Evolutionary conservation across 257 asterid species (phyloP).

Genomic region (Primulina huaijiensis): DNA sequence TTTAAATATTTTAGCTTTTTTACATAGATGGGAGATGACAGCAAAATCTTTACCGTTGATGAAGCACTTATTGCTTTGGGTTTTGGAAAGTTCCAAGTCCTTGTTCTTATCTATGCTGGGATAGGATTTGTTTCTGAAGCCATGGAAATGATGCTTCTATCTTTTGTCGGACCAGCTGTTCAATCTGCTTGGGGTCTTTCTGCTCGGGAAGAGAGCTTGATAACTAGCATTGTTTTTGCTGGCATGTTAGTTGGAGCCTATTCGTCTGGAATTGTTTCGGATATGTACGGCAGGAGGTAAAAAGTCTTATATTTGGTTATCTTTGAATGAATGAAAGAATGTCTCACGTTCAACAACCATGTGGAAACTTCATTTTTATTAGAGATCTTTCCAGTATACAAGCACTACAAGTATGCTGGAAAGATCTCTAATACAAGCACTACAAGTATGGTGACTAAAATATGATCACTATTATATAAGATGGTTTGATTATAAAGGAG

Average conservation of each 20-base stretch:
- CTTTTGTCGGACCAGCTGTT: conserved; percentile 75
- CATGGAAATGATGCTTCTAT: conserved; percentile 86
- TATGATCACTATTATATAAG: no score
- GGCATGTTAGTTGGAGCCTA: conserved; percentile 80
- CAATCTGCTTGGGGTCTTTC: conserved; percentile 70
- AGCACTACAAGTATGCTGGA: no score
- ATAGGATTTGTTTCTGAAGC: conserved; percentile 79
- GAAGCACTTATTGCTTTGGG: conserved; percentile 69
- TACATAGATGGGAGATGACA: conserved; percentile 54
- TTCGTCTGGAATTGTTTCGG: conserved; percentile 73
- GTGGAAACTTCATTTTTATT: no score
- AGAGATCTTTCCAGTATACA: no score
- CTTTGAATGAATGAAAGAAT: no score
- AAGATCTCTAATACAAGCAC: no score
- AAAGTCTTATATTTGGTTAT: no score
- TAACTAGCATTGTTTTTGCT: conserved; percentile 59
- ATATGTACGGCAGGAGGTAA: conserved; percentile 53
- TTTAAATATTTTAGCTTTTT: background rate
- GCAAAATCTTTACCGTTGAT: conserved; percentile 50
- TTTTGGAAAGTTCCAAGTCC: conserved; percentile 65
- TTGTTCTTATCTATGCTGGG: conserved; percentile 68
- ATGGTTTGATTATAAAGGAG: no score
- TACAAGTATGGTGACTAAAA: no score
- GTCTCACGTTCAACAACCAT: no score
- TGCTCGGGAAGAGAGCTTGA: conserved; percentile 62